Conservation (phyloP, 2,329 filamentous ascomycete genomes). For the Rutstroemia sp. region DNA sequence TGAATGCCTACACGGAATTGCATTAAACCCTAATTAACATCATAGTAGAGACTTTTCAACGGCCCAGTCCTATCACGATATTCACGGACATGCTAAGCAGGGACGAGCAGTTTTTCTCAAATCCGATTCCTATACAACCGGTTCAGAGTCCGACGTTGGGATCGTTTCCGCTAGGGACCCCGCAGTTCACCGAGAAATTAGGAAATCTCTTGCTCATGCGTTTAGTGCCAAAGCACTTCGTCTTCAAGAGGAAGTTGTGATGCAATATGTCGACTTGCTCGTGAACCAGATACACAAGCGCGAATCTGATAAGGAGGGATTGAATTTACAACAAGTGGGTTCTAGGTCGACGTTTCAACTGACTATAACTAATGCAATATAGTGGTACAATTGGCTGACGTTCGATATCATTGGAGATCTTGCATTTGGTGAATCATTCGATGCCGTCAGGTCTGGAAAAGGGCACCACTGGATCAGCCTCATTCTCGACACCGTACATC, state of each 20-base stretch:
- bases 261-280: slow-evolving; percentile 9
- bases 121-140: not conserved
- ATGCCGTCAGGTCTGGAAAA: slow-evolving; percentile 6
- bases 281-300: not conserved
- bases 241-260: slow-evolving; percentile 26
- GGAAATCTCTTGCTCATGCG: slow-evolving; percentile 20
- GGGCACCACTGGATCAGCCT: slow-evolving; percentile 5
- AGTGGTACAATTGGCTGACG: slow-evolving; percentile 15
- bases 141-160: not conserved
- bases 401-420: slow-evolving; percentile 19
- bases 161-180: slow-evolving; percentile 11
- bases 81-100: slow-evolving; percentile 7
- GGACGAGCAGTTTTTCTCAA: slow-evolving; percentile 3
- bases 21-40: not conserved
- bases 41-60: slow-evolving; percentile 1
- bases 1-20: not conserved
- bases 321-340: slow-evolving; percentile 3
- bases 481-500: not conserved
- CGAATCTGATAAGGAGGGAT: not conserved
- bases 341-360: not conserved
- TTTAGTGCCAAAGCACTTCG: slow-evolving; percentile 28
- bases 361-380: not conserved
- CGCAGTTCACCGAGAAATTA: slow-evolving; percentile 8
- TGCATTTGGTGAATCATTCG: slow-evolving; percentile 15
- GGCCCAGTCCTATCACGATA: slow-evolving; percentile 4